Evolutionary conservation across 1,139 yeast genomes (phyloP), one percentile per base, ranked within the genome.

Genomic region (Spencermartinsiella ligniputridi): DNA sequence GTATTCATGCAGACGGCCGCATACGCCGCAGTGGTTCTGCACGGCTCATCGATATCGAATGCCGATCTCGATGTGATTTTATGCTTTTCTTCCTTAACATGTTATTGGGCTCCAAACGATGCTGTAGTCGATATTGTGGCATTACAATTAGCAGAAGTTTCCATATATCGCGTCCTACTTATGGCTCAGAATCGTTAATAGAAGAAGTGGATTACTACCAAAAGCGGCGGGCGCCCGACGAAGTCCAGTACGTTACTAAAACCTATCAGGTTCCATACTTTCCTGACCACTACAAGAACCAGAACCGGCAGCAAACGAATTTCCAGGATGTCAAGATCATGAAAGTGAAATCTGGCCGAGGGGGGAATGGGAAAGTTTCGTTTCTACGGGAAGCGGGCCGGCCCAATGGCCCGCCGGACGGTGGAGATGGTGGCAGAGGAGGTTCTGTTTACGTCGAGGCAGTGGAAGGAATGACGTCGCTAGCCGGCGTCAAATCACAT

Each of bases 361-460:
- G 98, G 22, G 98, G 98, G 1, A 75, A 82, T 60, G 98, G 98
- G 4, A 74, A 79, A 40, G 83, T 88, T 0, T 83, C 97, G 0
- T 92, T 92, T 62, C 76, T 83, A 52, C 70, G 96, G 50, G 97
- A 88, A 56, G 87, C 96, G 1, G 86, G 89, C 42, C 69, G 87
- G 36, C 75, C 96, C 0, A 73, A 75, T 16, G 98, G 98, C 0
- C 97, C 98, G 0, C 95, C 98, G 0, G 96, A 90, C 63, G 98
- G 98, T 19, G 98, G 98, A 13, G 97, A 92, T 64, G 98, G 98
- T 19, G 98, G 98, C 3, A 70, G 74, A 50, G 98, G 98, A 11
- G 98, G 98, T 1, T 75, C 84, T 44, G 76, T 92, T 2, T 90
- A 83, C 60, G 76, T 92, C 3, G 86, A 81, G 60, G 96, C 95